Conservation (phyloP, 306 rosid genomes). For the Hippophae tibetana region DNA sequence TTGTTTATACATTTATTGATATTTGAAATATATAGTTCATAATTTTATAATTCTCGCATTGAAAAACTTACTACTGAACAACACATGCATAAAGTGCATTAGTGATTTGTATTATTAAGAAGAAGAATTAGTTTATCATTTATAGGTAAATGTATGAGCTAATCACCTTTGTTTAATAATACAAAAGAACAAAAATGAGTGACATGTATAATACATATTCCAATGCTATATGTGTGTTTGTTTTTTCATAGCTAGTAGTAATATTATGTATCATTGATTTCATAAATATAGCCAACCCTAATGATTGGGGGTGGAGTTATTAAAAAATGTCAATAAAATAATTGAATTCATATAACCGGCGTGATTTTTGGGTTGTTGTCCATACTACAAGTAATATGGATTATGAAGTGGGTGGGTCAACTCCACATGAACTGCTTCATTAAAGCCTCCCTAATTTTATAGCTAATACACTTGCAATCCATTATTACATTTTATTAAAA, state of each 20-base stretch:
- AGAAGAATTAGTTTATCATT: too few relatives aligned
- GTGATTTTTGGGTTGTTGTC: slow-evolving; percentile 46
- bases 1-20: too few relatives aligned
- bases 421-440: slow-evolving; percentile 42
- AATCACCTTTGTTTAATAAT: neutral
- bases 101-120: too few relatives aligned
- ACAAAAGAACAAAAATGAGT: neutral
- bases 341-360: slow-evolving; percentile 31
- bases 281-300: slow-evolving; percentile 21
- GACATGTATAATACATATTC: neutral
- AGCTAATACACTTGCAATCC: too few relatives aligned
- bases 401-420: slow-evolving; percentile 44
- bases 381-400: slow-evolving; percentile 22
- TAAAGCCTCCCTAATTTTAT: slow-evolving; percentile 3
- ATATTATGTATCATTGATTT: neutral
- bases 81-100: too few relatives aligned
- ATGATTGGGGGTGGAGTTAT: slow-evolving; percentile 35
- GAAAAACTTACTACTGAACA: too few relatives aligned
- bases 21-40: too few relatives aligned
- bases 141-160: neutral
- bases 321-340: slow-evolving; percentile 18
- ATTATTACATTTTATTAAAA: too few relatives aligned
- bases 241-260: neutral
- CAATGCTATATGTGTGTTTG: neutral
- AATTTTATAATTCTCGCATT: too few relatives aligned